Evolutionary conservation across 2,329 filamentous ascomycete species (phyloP), one percentile per base, ranked within the genome.

Genomic region (Apiospora aurea): DNA sequence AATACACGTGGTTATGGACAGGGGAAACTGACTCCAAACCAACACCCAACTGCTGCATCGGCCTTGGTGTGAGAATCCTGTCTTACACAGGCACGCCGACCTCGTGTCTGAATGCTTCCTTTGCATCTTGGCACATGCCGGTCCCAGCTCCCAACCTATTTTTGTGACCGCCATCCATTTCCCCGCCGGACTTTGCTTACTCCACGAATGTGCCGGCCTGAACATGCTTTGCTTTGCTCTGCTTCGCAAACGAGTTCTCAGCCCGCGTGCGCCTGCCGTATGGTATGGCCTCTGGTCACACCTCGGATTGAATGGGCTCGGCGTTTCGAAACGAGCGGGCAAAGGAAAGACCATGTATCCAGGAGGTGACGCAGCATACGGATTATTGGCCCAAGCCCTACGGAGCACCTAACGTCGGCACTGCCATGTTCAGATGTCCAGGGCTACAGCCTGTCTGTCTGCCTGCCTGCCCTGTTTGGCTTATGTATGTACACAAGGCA

Each of bases 1-100:
- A n/a, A 64, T 61, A 41, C 57, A 64, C 57, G 57, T 64, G 57
- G 57, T 34, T 64, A 64, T 16, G 18, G 57, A 64, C 57, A 64
- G 34, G 57, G 47, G n/a, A 14, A 51, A 24, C 49, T 10, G n/a
- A 51, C 49, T 51, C 10, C 41, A 43, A 13, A 11, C 41, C 41
- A 43, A 43, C 41, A 13, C 8, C 49, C 49, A 24, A 51, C 49
- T 24, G 46, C 46, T n/a, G 57, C 57, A 38, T n/a, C 29, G 29
- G 29, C 53, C 53, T 38, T 29, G 1, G 10, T n/a, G 29, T 11
- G 29, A 61, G 53, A 61, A 61, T 38, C 18, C 16, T 2, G 21
- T 61, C 57, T 64, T 29, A 64, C 57, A 38, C 34, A 38, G 34
- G 6, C 34, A n/a, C 13, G 29, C 53, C 38, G 53, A 61, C 53